phyloP scores from a whole-genome alignment of 768 basidiomycete species.

The Lactifluus pinguis region DNA sequence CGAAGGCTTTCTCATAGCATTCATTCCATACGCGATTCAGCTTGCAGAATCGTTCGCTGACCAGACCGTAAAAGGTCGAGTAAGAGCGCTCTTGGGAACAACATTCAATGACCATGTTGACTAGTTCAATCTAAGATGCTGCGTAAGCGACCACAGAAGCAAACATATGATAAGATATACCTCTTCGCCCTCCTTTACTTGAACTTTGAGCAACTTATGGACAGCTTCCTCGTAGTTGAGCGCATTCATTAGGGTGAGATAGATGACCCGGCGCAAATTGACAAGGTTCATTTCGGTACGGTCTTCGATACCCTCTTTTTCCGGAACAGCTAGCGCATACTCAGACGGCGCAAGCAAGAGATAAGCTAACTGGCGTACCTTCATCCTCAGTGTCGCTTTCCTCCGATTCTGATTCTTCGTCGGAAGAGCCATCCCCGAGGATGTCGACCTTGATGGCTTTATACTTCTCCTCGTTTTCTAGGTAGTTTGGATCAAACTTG shows the following conservation, averaged over 20 bases:
- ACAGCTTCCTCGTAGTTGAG: slow-evolving; percentile 98
- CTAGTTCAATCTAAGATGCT: slow-evolving; percentile 72
- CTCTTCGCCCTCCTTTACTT: slow-evolving; percentile 89
- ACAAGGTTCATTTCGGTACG: slow-evolving; percentile 92
- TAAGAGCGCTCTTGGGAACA: slow-evolving; percentile 99
- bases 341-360: not conserved
- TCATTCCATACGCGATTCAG: slow-evolving; percentile 94
- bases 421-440: slow-evolving; percentile 78
- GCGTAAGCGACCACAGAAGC: not conserved
- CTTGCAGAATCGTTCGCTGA: slow-evolving; percentile 95
- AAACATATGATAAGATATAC: slow-evolving; percentile 32
- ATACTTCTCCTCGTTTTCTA: slow-evolving; percentile 93
- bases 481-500: slow-evolving; percentile 82
- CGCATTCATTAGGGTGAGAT: slow-evolving; percentile 98
- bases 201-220: slow-evolving; percentile 92
- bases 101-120: slow-evolving; percentile 99
- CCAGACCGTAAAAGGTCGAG: slow-evolving; percentile 92
- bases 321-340: slow-evolving; percentile 46
- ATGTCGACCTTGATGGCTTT: slow-evolving; percentile 88
- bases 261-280: slow-evolving; percentile 88
- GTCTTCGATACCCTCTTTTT: slow-evolving; percentile 88
- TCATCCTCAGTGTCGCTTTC: slow-evolving; percentile 48
- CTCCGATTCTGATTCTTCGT: slow-evolving; percentile 54
- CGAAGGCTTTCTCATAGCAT: slow-evolving; percentile 78
- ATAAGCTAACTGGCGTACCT: slow-evolving; percentile 27